A percentile compares a stretch with the other conserved stretches of the same genome.
Evolutionary conservation across 2,329 filamentous ascomycete species (phyloP).

Genomic region (Talaromyces sp.): DNA sequence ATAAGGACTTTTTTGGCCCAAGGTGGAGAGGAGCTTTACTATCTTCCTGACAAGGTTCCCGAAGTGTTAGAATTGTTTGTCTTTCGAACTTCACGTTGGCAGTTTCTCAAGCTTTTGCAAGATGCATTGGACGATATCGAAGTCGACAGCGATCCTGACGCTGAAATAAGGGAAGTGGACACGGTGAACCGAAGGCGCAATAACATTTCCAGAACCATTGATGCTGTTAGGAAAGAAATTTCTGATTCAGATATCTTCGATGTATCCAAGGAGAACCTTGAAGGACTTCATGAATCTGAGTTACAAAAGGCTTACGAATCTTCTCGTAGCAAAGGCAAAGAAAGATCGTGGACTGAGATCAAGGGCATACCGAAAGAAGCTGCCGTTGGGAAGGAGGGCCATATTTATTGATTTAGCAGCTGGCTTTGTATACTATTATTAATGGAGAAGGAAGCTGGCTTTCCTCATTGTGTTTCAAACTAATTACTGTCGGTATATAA

Average conservation of each 20-base stretch:
- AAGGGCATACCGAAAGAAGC: slow-evolving; percentile 61
- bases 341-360: slow-evolving; percentile 42
- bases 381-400: slow-evolving; percentile 37
- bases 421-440: background rate
- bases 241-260: slow-evolving; percentile 83
- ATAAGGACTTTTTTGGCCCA: slow-evolving; percentile 78
- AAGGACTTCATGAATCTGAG: slow-evolving; percentile 9
- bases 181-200: slow-evolving; percentile 53
- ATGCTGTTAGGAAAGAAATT: slow-evolving; percentile 76
- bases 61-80: slow-evolving; percentile 83
- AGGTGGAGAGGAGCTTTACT: slow-evolving; percentile 69
- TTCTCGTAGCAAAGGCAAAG: slow-evolving; percentile 13
- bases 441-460: background rate
- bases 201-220: slow-evolving; percentile 69
- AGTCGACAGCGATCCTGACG: slow-evolving; percentile 44
- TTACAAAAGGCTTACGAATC: slow-evolving; percentile 17
- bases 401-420: slow-evolving; percentile 31
- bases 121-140: slow-evolving; percentile 56
- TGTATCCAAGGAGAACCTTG: slow-evolving; percentile 50
- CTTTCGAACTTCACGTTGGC: slow-evolving; percentile 80
- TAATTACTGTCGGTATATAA: background rate
- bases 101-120: slow-evolving; percentile 69
- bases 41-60: slow-evolving; percentile 72
- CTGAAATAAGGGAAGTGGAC: slow-evolving; percentile 42
- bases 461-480: background rate